Evolutionary conservation across 2,329 filamentous ascomycete species (phyloP).

Genomic region (Neofusicoccum kwambonambiense): DNA sequence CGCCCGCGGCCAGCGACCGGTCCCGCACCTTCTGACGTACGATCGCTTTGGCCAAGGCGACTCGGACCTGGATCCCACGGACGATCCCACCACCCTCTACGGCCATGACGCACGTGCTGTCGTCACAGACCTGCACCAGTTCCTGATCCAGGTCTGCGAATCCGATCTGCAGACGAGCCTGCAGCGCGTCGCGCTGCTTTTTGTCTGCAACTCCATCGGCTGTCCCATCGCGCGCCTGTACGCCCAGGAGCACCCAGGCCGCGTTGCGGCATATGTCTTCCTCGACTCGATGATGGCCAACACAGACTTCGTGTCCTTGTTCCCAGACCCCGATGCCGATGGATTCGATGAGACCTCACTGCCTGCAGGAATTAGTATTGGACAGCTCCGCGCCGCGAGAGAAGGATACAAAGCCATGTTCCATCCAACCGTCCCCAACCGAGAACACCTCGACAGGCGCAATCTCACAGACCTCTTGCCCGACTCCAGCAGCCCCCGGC

Average conservation of each 20-base stretch:
- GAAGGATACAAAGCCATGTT: conserved; percentile 43
- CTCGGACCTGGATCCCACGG: conserved; percentile 47
- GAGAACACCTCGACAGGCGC: conserved; percentile 51
- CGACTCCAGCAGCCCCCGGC: conserved; percentile 40
- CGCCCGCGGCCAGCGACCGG: conserved; percentile 25
- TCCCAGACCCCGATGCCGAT: conserved; percentile 54
- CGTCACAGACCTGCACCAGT: conserved; percentile 46
- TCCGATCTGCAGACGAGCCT: conserved; percentile 36
- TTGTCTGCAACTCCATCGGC: conserved; percentile 55
- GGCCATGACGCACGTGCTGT: conserved; percentile 50
- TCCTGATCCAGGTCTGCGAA: conserved; percentile 42
- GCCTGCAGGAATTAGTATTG: conserved; percentile 39
- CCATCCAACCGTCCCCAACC: conserved; percentile 50
- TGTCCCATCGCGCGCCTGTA: conserved; percentile 55
- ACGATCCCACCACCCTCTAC: conserved; percentile 33
- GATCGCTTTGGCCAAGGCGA: conserved; percentile 60
- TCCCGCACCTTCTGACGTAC: conserved; percentile 52
- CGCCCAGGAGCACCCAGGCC: conserved; percentile 46
- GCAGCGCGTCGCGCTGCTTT: conserved; percentile 37
- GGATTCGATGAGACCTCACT: conserved; percentile 44
- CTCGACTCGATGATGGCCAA: conserved; percentile 61
- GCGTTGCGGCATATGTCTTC: conserved; percentile 49
- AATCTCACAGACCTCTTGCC: conserved; percentile 48
- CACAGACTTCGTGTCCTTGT: conserved; percentile 55
- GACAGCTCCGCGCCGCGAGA: conserved; percentile 37